Conservation (phyloP, 2,329 filamentous ascomycete genomes). For the Fusarium coffeatum region DNA sequence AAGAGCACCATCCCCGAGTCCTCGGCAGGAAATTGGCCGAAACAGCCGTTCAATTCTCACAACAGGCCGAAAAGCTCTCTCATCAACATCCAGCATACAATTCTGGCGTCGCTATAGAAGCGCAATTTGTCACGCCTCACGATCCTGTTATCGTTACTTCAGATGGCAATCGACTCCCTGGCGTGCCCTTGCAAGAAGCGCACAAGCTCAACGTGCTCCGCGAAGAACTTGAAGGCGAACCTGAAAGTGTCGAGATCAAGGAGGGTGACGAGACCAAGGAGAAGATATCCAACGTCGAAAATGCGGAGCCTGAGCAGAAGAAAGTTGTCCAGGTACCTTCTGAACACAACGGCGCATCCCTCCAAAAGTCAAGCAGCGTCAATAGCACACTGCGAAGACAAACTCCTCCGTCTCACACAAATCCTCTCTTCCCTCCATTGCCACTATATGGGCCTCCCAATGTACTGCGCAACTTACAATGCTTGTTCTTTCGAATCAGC, state of each 20-base stretch:
- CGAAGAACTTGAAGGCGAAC: constrained; percentile 57
- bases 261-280: constrained; percentile 44
- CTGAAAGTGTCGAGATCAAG: constrained; percentile 45
- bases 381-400: constrained; percentile 59
- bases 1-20: constrained; percentile 20
- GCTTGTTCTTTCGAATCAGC: constrained; percentile 70
- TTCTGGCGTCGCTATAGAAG: constrained; percentile 66
- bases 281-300: constrained; percentile 48
- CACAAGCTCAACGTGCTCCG: constrained; percentile 74
- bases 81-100: constrained; percentile 50
- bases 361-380: constrained; percentile 57
- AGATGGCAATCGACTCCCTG: constrained; percentile 73
- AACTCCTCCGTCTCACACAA: constrained; percentile 75
- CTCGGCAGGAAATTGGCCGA: constrained; percentile 49
- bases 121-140: constrained; percentile 73
- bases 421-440: constrained; percentile 85
- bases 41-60: constrained; percentile 66
- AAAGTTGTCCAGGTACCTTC: constrained; percentile 45
- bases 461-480: constrained; percentile 72
- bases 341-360: constrained; percentile 49
- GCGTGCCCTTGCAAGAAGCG: constrained; percentile 76
- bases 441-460: constrained; percentile 84
- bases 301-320: constrained; percentile 41
- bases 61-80: constrained; percentile 70
- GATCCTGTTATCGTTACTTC: constrained; percentile 78